Conservation (phyloP, 2,329 filamentous ascomycete species). For the Aspergillus hortae region DNA sequence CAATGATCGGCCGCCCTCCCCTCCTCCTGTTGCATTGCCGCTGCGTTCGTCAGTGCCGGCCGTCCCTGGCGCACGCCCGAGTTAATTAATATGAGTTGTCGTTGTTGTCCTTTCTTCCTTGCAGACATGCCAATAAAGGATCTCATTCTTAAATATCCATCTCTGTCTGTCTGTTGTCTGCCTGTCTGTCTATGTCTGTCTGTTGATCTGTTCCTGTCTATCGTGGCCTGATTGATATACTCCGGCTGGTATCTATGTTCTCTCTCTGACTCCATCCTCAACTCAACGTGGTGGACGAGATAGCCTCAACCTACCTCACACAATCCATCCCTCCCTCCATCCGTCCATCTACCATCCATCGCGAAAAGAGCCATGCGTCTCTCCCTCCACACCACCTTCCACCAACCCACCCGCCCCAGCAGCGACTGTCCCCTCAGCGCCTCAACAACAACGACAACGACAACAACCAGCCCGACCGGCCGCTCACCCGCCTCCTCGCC, state of each 20-base stretch:
- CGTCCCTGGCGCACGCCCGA: not conserved
- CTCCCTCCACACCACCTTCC: constrained; percentile 30
- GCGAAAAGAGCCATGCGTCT: constrained; percentile 13
- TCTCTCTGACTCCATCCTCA: not conserved
- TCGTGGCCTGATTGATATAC: no score
- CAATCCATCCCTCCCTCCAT: not conserved
- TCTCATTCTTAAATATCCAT: no score
- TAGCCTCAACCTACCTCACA: no score
- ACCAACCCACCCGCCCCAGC: constrained; percentile 15
- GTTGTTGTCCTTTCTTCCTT: not conserved
- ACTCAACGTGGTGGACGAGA: no score
- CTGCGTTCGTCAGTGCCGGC: not conserved
- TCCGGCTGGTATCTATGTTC: no score
- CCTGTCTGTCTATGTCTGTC: no score
- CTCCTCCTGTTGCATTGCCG: not conserved
- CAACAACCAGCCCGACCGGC: constrained; percentile 27
- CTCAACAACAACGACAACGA: constrained; percentile 22
- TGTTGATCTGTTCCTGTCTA: no score
- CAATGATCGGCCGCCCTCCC: not conserved
- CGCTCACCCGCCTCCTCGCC: constrained; percentile 24
- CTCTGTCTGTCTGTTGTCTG: not conserved
- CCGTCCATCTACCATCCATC: not conserved
- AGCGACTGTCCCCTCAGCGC: constrained; percentile 23
- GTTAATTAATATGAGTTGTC: not conserved
- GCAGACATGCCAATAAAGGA: not conserved